phyloP scores from a whole-genome alignment of 257 asterid genomes.

The Asclepias syriaca region DNA sequence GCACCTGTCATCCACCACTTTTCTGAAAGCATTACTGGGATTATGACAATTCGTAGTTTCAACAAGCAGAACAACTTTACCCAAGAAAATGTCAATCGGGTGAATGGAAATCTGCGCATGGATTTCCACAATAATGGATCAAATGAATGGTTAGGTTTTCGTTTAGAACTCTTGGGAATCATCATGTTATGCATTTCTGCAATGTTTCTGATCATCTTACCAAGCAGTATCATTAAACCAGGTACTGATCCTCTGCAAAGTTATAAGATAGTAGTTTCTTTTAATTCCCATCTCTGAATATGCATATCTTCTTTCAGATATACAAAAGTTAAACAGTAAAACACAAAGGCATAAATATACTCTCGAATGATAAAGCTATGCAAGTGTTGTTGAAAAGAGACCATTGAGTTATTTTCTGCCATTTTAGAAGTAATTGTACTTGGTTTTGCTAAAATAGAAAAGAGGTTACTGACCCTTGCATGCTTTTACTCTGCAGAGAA shows the following conservation, averaged over 20 bases:
- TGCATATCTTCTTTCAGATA: background rate
- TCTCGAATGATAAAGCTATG: background rate
- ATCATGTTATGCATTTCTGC: conserved; percentile 78
- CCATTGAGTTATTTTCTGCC: background rate
- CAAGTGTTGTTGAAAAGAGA: background rate
- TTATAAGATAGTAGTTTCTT: background rate
- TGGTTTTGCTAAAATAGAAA: background rate
- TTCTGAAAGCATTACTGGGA: conserved; percentile 94
- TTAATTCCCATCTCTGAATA: background rate
- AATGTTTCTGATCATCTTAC: conserved; percentile 71
- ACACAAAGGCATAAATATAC: background rate
- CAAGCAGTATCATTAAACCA: conserved; percentile 91
- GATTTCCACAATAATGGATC: conserved; percentile 90
- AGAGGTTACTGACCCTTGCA: conserved; percentile 5
- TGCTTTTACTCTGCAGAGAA: conserved; percentile 48
- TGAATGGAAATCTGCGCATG: conserved; percentile 73
- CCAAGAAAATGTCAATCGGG: conserved; percentile 68
- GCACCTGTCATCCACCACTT: conserved; percentile 95
- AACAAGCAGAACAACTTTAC: conserved; percentile 65
- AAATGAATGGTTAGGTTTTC: conserved; percentile 95
- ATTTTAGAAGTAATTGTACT: background rate
- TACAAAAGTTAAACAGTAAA: background rate
- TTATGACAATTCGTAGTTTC: conserved; percentile 86
- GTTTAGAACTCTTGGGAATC: conserved; percentile 78
- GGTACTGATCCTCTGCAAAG: conserved; percentile 30